Evolutionary conservation across 495 filamentous ascomycete species (phyloP), one percentile per base, ranked within the genome.

Genomic region (Penicillium samsonianum): DNA sequence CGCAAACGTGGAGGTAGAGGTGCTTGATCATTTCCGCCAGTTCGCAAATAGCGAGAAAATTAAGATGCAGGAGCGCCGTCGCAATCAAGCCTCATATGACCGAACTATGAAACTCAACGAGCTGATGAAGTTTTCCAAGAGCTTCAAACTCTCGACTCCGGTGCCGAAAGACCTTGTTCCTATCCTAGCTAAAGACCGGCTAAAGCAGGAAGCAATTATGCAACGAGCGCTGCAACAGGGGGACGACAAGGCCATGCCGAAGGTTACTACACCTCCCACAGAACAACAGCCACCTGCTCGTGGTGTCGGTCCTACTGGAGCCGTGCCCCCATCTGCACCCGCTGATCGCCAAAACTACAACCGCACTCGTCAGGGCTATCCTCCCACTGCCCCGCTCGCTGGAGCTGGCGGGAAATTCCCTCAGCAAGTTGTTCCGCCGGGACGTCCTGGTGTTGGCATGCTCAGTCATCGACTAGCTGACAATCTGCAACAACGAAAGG

Each of bases 141-240:
- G 80, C 71, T 99, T 99, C 79, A 97, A 96, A 72, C 82, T 99
- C 2, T 82, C 86, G 11, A 96, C 91, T 2, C 91, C 91, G 10
- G 91, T 99, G 9, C 94, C 94, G 7, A 85, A 84, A 58, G 94
- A 99, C 72, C 73, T 99, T 45, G 90, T 99, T 22, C 86, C 90
- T 3, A 99, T 99, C 59, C 86, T 99, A 42, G 92, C 94, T 20
- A 99, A 98, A 68, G 94, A 99, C 68, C 90, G 89, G 20, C 78
- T 76, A 43, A 98, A 97, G 75, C 94, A 99, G 74, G 84, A 90
- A 60, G 83, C 89, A 68, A 98, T 99, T 60, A 86, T 96, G 58
- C 87, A 91, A 67, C 93, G 91, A 65, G 90, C 90, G 3, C 82
- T 87, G 54, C 78, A 78, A 58, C 84, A 90, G 59, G 83, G 80